Conservation (phyloP, 2,329 filamentous ascomycete species). For the Cordyceps pruinosa region DNA sequence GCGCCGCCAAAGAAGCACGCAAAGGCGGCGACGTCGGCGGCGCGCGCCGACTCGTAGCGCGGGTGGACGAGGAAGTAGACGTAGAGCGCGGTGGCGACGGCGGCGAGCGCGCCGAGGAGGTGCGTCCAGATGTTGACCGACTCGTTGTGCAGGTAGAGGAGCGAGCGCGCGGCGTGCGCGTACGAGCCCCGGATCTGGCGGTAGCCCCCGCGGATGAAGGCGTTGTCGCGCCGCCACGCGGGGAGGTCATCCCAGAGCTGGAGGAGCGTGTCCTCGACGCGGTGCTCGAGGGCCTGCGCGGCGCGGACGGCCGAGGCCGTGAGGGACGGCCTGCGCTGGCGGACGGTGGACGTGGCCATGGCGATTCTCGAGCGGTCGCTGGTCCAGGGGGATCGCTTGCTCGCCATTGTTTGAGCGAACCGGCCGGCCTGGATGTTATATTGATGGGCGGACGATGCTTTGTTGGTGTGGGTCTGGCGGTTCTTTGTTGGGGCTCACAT, state of each 20-base stretch:
- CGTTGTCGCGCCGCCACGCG: conserved; percentile 53
- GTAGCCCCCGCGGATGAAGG: conserved; percentile 48
- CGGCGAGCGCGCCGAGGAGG: conserved; percentile 57
- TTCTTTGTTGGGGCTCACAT: conserved; percentile 28
- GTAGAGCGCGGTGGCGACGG: conserved; percentile 42
- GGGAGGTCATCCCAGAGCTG: conserved; percentile 54
- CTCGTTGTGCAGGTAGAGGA: conserved; percentile 54
- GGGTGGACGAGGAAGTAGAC: conserved; percentile 54
- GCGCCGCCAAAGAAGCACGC: conserved; percentile 73
- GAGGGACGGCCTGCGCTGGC: conserved; percentile 19
- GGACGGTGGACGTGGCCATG: conserved; percentile 1
- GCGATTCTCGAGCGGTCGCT: background rate
- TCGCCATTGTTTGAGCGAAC: background rate
- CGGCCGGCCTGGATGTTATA: background rate
- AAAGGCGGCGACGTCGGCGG: conserved; percentile 64
- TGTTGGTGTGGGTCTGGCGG: conserved; percentile 4
- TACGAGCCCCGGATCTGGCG: conserved; percentile 45
- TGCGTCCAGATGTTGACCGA: conserved; percentile 59
- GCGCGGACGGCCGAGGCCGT: conserved; percentile 20
- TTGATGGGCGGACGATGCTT: background rate
- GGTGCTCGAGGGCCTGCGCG: conserved; percentile 31
- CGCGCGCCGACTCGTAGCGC: conserved; percentile 57
- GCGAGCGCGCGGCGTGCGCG: conserved; percentile 36
- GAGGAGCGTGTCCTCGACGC: conserved; percentile 35
- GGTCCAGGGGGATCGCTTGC: background rate